These are phyloP conservation scores for Glycine latifolia DNA, from an alignment of 306 rosid species.

Conservation along the genomic window DNA sequence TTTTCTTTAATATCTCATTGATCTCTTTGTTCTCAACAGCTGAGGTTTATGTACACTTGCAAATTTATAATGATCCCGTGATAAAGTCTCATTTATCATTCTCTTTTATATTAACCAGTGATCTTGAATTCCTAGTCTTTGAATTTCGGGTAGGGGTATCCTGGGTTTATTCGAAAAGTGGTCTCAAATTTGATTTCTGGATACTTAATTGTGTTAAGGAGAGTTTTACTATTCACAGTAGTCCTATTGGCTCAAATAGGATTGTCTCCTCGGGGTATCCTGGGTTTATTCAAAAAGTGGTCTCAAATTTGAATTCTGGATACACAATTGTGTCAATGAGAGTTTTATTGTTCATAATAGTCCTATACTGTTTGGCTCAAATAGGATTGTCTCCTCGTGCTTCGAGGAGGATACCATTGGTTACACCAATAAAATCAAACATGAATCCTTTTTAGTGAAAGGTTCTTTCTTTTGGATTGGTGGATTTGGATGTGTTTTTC, in stretches of 20 bases:
- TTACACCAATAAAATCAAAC: background rate
- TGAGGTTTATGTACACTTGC: no score
- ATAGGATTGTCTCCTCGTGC: no score
- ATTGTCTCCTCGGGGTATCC: background rate
- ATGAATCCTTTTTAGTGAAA: background rate
- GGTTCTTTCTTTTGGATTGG: conserved; percentile 19
- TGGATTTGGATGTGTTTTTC: conserved; percentile 21
- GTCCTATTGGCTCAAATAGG: background rate
- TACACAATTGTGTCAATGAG: no score
- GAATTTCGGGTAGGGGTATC: no score
- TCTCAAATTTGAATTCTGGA: background rate
- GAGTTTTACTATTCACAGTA: background rate
- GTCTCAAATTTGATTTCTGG: background rate
- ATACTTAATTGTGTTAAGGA: background rate
- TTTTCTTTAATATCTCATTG: background rate
- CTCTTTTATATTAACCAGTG: no score
- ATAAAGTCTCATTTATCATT: no score
- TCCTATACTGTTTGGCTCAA: no score
- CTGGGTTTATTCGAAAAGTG: no score
- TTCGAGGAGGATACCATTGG: background rate
- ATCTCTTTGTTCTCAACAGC: conserved; percentile 8
- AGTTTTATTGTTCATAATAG: no score
- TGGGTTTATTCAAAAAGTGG: no score
- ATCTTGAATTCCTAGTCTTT: no score
- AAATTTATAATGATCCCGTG: no score